A percentile compares a stretch with the other conserved stretches of the same genome.
phyloP scores from a whole-genome alignment of 2,329 filamentous ascomycete genomes.

The Elsinoe batatas region DNA sequence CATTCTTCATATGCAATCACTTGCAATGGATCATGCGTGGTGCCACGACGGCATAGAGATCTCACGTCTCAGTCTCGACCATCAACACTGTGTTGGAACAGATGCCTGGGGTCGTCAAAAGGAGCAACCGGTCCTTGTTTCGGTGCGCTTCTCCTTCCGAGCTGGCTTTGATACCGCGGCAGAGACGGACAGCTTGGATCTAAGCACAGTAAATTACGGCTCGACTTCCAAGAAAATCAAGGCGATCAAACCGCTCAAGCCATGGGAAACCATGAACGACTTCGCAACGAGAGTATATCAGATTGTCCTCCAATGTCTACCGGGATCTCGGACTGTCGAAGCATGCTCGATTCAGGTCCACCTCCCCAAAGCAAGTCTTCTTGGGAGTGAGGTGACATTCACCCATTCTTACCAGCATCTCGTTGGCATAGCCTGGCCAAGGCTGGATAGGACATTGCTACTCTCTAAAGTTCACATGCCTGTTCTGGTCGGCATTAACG shows the following conservation, averaged over 20 bases:
- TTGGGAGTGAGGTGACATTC: slow-evolving; percentile 52
- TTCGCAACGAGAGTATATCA: slow-evolving; percentile 12
- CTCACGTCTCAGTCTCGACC: slow-evolving; percentile 48
- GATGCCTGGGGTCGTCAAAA: slow-evolving; percentile 61
- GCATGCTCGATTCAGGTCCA: slow-evolving; percentile 28
- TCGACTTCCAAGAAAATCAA: slow-evolving; percentile 55
- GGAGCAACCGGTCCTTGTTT: slow-evolving; percentile 53
- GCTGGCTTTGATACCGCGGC: slow-evolving; percentile 49
- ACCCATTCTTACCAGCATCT: slow-evolving; percentile 23
- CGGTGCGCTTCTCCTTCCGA: slow-evolving; percentile 48
- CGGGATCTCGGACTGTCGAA: slow-evolving; percentile 10
- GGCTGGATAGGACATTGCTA: slow-evolving; percentile 29
- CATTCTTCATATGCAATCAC: background rate
- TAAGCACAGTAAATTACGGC: slow-evolving; percentile 70
- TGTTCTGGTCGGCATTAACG: slow-evolving; percentile 61
- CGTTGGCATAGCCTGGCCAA: slow-evolving; percentile 16
- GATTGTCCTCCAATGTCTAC: slow-evolving; percentile 11
- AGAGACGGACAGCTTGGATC: slow-evolving; percentile 48
- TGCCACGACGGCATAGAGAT: slow-evolving; percentile 41
- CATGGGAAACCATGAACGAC: slow-evolving; percentile 13
- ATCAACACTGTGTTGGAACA: slow-evolving; percentile 42
- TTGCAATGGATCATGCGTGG: slow-evolving; percentile 4
- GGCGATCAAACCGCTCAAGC: background rate
- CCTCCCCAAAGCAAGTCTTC: slow-evolving; percentile 59
- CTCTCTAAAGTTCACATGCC: slow-evolving; percentile 53